Conservation (phyloP, 1,284 basidiomycete species). For the Prillingera fragicola region DNA sequence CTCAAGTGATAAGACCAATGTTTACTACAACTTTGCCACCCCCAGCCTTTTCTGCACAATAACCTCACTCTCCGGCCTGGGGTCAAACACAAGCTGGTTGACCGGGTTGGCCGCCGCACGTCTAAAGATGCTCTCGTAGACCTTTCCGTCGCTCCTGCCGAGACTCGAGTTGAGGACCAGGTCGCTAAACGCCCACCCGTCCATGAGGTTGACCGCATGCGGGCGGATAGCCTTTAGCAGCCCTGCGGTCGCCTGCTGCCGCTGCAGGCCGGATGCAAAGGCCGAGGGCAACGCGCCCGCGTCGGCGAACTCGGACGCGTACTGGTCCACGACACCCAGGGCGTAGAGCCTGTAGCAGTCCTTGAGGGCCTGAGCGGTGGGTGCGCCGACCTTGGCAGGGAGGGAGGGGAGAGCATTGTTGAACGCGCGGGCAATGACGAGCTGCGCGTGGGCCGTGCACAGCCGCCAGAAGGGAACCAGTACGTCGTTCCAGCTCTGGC, state of each 20-base stretch:
- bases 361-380: conserved; percentile 3
- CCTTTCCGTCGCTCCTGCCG: conserved; percentile 50
- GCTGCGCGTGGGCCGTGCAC: conserved; percentile 11
- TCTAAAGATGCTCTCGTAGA: conserved; percentile 51
- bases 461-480: conserved; percentile 17
- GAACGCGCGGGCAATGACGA: conserved; percentile 7
- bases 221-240: conserved; percentile 4
- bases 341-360: conserved; percentile 50
- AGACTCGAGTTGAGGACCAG: conserved; percentile 56
- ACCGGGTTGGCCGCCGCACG: conserved; percentile 22
- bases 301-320: conserved; percentile 51
- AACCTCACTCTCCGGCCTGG: conserved; percentile 3
- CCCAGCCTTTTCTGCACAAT: background rate
- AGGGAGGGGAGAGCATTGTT: conserved; percentile 2
- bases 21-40: conserved; percentile 9
- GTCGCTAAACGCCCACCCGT: conserved; percentile 53
- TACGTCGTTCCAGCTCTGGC: conserved; percentile 31
- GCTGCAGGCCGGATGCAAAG: background rate
- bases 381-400: background rate
- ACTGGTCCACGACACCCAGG: conserved; percentile 47
- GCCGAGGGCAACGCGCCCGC: conserved; percentile 48
- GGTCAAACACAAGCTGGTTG: conserved; percentile 13
- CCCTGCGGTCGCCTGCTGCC: conserved; percentile 3
- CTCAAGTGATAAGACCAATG: too few species aligned
- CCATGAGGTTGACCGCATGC: conserved; percentile 48